Conservation (phyloP, 306 rosid genomes). For the Vigna nakashimae region DNA sequence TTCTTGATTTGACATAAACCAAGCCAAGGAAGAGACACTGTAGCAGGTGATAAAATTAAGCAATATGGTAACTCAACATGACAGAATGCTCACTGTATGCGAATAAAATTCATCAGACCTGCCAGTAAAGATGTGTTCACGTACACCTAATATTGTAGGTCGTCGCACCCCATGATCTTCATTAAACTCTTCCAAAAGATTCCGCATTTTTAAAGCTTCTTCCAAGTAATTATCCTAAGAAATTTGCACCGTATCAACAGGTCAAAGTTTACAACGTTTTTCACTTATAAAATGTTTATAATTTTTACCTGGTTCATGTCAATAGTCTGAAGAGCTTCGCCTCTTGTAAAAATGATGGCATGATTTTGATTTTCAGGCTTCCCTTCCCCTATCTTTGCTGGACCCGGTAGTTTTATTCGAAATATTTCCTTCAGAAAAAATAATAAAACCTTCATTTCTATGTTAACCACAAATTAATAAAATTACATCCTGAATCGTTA, state of each 20-base stretch:
- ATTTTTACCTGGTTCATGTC: constrained; percentile 94
- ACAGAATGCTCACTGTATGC: constrained; percentile 28
- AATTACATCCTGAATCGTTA: constrained; percentile 33
- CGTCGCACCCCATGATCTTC: constrained; percentile 98
- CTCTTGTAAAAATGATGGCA: constrained; percentile 90
- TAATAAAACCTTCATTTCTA: constrained; percentile 47
- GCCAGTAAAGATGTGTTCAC: constrained; percentile 98
- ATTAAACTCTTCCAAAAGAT: constrained; percentile 92
- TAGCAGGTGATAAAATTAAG: constrained; percentile 33
- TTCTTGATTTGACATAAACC: constrained; percentile 99
- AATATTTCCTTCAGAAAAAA: constrained; percentile 78
- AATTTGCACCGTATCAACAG: constrained; percentile 44
- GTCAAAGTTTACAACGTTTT: constrained; percentile 35
- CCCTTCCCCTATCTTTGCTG: constrained; percentile 95
- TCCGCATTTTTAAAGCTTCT: constrained; percentile 98
- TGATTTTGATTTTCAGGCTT: constrained; percentile 99
- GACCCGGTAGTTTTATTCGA: constrained; percentile 88
- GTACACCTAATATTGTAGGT: constrained; percentile 94
- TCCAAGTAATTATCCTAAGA: constrained; percentile 95
- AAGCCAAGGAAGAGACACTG: constrained; percentile 99
- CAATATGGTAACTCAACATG: constrained; percentile 18
- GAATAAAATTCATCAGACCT: constrained; percentile 62
- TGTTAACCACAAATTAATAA: constrained; percentile 29
- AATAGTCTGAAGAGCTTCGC: constrained; percentile 97
- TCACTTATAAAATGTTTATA: constrained; percentile 2